phyloP scores from a whole-genome alignment of 1,284 basidiomycete genomes.

The Psilocybe mexicana region DNA sequence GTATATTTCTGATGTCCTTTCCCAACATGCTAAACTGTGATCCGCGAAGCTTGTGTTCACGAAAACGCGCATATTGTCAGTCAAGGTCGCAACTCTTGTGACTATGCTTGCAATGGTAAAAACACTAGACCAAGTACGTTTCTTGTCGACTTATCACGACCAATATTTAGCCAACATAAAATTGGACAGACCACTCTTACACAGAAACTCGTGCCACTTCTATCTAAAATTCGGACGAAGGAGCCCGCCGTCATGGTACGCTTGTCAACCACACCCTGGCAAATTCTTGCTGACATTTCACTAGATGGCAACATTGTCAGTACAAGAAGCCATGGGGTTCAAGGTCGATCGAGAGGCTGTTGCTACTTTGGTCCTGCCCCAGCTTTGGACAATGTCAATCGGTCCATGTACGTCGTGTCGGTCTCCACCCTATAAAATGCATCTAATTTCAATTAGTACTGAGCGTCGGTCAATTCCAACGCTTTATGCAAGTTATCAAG shows the following conservation, averaged over 20 bases:
- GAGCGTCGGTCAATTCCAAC: slow-evolving; percentile 88
- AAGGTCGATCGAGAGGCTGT: slow-evolving; percentile 96
- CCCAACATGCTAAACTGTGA: not conserved
- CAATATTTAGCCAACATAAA: slow-evolving; percentile 1
- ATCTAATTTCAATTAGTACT: slow-evolving; percentile 54
- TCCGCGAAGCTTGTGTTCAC: slow-evolving; percentile 78
- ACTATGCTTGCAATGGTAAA: slow-evolving; percentile 94
- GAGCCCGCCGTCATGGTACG: slow-evolving; percentile 88
- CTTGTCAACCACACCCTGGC: not conserved
- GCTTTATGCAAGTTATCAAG: slow-evolving; percentile 83
- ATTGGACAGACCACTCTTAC: slow-evolving; percentile 65
- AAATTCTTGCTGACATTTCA: slow-evolving; percentile 1
- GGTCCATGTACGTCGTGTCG: slow-evolving; percentile 74
- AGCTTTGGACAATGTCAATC: slow-evolving; percentile 95
- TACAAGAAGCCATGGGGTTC: slow-evolving; percentile 95
- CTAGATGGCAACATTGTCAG: slow-evolving; percentile 88
- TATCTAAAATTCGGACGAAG: slow-evolving; percentile 94
- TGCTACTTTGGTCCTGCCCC: slow-evolving; percentile 90
- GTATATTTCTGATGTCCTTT: slow-evolving; percentile 29
- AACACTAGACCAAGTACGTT: slow-evolving; percentile 84
- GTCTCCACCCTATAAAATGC: not conserved
- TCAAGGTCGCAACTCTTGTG: slow-evolving; percentile 87
- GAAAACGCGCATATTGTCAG: slow-evolving; percentile 81
- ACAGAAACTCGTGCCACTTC: slow-evolving; percentile 91
- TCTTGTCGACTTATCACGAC: not conserved